Base-by-base conservation (phyloP, 768 basidiomycete species). In the Tylopilus cervinicoccineus region DNA sequence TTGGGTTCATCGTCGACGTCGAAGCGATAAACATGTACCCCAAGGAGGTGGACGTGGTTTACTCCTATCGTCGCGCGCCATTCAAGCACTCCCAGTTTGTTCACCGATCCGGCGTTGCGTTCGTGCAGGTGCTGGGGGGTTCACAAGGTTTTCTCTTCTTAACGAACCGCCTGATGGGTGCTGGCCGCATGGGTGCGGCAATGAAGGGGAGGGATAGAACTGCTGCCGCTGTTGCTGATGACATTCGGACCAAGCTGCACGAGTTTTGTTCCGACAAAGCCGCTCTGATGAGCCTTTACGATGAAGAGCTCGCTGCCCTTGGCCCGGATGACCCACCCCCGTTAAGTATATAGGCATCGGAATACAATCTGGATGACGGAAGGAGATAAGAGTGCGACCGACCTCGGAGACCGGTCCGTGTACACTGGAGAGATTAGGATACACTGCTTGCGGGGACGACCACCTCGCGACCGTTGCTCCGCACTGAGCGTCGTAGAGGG, bases 1-100 rank as follows among this genome's bases (percentile, higher is more conserved):
- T 92, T 57, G 84, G 83, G 10, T 95, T 93, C 66, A 83, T 94
- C 46, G 67, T 90, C 46, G 88, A 91, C 51, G 79, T 93, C 27
- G 93, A 94, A 68, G 88, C 88, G 0, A 77, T 76, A 9, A 73
- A 76, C 17, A 70, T 87, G 52, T 94, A 94, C 61, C 84, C 90
- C 12, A 84, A 85, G 38, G 78, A 82, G 34, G 77, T 96, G 49
- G 86, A 93, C 54, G 88, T 92, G 17, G 73, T 85, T 20, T 98
- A 97, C 69, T 88, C 88, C 9, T 98, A 97, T 63, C 85, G 94
- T 13, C 83, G 86, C 32, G 70, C 80, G 34, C 76, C 83, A 5
- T 89, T 83, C 72, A 76, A 78, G 53, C 80, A 92, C 67, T 88
- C 92, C 17, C 95, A 98, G 63, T 97, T 91, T 64, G 87, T 96